Percentiles rank a stretch among this genome's conserved stretches.
Evolutionary conservation across 2,329 filamentous ascomycete species (phyloP).

Genomic region (Botrytis fragariae): DNA sequence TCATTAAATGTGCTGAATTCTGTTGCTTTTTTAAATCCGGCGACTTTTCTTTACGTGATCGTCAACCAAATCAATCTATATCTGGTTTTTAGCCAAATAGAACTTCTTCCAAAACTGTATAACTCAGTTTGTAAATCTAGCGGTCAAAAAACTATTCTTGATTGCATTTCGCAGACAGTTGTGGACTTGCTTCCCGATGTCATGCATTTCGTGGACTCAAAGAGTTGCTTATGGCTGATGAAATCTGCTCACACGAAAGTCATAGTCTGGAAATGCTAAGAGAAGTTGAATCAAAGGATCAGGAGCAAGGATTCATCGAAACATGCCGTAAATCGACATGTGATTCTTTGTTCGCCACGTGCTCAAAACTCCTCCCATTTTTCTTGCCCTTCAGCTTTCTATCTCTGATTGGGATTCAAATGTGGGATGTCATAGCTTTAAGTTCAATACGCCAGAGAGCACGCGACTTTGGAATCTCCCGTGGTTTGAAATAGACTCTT

Average conservation of each 20-base stretch:
- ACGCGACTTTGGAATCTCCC: neutral
- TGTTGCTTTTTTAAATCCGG: no score
- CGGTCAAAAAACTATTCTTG: neutral
- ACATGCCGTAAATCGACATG: neutral
- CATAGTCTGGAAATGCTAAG: neutral
- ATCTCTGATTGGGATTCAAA: neutral
- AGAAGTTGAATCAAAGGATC: neutral
- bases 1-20: no score
- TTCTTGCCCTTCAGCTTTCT: neutral
- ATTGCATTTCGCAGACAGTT: accelerated
- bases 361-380: neutral
- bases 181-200: neutral
- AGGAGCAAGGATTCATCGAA: neutral
- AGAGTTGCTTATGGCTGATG: neutral
- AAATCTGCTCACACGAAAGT: neutral
- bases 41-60: no score
- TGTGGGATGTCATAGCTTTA: neutral
- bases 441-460: neutral
- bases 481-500: neutral
- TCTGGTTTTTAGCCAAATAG: no score
- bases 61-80: no score
- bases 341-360: neutral
- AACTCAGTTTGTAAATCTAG: neutral
- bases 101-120: neutral
- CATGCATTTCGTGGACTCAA: neutral